Base-by-base conservation (phyloP, 2,329 filamentous ascomycete genomes). In the Phialophora chinensis region DNA sequence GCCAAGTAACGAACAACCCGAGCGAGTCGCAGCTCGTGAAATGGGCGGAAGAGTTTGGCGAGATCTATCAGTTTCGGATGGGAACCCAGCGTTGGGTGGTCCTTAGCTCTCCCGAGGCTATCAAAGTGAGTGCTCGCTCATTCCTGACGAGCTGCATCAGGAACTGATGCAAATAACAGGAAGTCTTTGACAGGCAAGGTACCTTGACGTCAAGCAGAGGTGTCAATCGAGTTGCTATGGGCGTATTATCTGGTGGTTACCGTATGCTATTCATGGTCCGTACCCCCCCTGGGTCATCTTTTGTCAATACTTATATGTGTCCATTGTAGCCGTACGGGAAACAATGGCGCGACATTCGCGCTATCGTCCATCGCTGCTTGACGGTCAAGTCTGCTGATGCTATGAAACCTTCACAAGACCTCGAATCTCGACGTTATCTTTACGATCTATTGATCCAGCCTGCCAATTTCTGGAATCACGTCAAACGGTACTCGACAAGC, bases 31-130 rank as follows among this genome's bases (percentile, higher is more conserved):
- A 70, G 29, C 64, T 70, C 4, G 58, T 60, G 10, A 68, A 65
- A 64, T 70, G 68, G 68, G 66, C 66, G 1, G 52, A 66, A n/a
- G 63, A 70, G 58, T 57, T 60, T 27, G 68, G 68, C 12, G 66
- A 68, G 12, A 68, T 68, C 47, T 70, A 70, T 52, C 62, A 61
- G 25, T 47, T 70, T 11, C 60, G 44, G 56, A 44, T 66, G 53
- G 68, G 68, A 55, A 68, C 54, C 23, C 60, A 70, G 57, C 59
- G 63, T 17, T 63, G 62, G 62, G 55, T 65, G 2, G 47, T 65
- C 14, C 31, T 65, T 14, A 55, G 56, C 33, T 65, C 56, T n/a
- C 62, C 62, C 6, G 56, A 60, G 54, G 62, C 56, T 31, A 38
- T 65, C 62, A 65, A 65, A 35, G 62, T 64, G 25, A 52, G 54